Conservation (phyloP, 2,329 filamentous ascomycete genomes). For the Pseudopyricularia cyperi region DNA sequence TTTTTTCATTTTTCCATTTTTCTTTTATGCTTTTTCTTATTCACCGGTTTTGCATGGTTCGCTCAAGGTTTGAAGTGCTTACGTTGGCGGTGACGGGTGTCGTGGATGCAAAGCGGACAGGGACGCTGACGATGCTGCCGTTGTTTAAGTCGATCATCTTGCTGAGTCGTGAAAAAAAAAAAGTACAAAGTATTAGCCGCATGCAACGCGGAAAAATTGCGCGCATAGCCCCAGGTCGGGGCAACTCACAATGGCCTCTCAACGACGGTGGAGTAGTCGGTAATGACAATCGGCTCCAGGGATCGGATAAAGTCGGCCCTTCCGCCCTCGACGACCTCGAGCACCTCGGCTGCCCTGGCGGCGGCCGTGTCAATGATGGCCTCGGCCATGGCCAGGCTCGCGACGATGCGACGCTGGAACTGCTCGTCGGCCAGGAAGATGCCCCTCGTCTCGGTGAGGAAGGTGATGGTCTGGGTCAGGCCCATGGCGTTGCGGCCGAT, state of each 20-base stretch:
- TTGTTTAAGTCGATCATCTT: neutral
- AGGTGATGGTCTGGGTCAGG: slow-evolving; percentile 1
- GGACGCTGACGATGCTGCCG: neutral
- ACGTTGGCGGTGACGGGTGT: neutral
- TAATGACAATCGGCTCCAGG: neutral
- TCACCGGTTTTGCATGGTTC: too few relatives aligned
- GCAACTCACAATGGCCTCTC: neutral
- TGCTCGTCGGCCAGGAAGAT: slow-evolving; percentile 1
- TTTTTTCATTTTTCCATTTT: too few relatives aligned
- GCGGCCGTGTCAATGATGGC: slow-evolving; percentile 1
- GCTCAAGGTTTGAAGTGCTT: neutral
- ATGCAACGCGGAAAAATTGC: too few relatives aligned
- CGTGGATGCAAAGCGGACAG: neutral
- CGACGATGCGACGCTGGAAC: neutral
- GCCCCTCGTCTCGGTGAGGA: slow-evolving; percentile 2
- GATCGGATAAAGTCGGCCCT: neutral
- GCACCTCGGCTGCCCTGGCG: neutral
- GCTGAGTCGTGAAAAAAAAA: neutral
- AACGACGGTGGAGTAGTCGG: neutral
- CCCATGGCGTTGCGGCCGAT: neutral
- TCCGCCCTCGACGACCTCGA: neutral
- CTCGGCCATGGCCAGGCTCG: neutral
- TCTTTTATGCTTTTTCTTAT: too few relatives aligned
- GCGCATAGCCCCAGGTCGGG: too few relatives aligned
- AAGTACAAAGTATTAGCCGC: too few relatives aligned